Percentiles rank a stretch among this genome's conserved stretches.
phyloP scores from a whole-genome alignment of 345 rosid species.

The Stellera chamaejasme region DNA sequence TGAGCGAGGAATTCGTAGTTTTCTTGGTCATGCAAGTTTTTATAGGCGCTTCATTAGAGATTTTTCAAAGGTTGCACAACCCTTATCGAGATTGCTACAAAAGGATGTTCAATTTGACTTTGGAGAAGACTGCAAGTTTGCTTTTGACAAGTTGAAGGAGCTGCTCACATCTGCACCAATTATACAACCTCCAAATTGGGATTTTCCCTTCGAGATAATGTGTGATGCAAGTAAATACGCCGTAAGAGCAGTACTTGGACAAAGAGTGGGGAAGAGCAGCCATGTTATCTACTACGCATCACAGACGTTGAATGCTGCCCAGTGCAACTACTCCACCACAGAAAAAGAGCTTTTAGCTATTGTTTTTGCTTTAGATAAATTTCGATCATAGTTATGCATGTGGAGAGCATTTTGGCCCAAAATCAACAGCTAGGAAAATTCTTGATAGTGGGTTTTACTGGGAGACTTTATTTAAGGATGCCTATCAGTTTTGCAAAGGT shows the following conservation, averaged over 20 bases:
- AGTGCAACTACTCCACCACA: not conserved
- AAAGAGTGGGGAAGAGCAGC: too few species aligned
- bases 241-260: not conserved
- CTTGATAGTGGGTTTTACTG: too few species aligned
- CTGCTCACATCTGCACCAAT: too few species aligned
- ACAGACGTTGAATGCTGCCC: not conserved
- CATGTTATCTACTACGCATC: not conserved
- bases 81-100: too few species aligned
- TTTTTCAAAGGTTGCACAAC: not conserved
- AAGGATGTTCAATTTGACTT: not conserved
- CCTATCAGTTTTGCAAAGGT: too few species aligned
- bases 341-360: not conserved
- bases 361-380: not conserved
- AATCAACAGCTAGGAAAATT: not conserved
- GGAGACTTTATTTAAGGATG: too few species aligned
- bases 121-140: not conserved
- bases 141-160: not conserved
- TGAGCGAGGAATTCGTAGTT: not conserved
- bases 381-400: not conserved
- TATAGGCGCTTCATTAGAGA: not conserved
- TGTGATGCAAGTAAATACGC: not conserved
- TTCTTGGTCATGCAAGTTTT: not conserved
- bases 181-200: not conserved
- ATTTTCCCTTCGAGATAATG: not conserved
- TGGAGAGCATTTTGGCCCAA: not conserved